Evolutionary conservation across 805 yeast species (phyloP), one percentile per base, ranked within the genome.

Genomic region (Blastobotrys muscicola): DNA sequence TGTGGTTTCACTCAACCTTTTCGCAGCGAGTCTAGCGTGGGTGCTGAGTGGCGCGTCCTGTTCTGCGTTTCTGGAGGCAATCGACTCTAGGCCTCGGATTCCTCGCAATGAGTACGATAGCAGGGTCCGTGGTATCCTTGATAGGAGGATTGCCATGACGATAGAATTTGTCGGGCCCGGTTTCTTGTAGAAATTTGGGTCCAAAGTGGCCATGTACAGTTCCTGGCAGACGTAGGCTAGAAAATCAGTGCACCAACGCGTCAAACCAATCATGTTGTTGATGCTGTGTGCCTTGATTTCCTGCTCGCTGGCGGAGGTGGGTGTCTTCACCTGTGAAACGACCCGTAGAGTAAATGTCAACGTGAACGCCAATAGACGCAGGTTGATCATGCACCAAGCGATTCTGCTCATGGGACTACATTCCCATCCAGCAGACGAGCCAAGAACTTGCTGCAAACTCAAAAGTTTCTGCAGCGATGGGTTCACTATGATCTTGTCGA

Each of bases 161-260:
- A 68, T 42, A 1, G 60, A 54, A 10, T 31, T 16, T 12, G n/a
- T 42, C 36, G 14, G 29, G 26, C 26, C 33, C 13, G 33, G 31
- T 16, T 42, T 38, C 20, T 41, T 29, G 20, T 38, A 35, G 39
- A 38, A 50, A 3, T 12, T 23, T 12, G 40, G 20, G 11, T 51
- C 45, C 4, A 49, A 41, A 8, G 56, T 45, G 0, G 58, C 57
- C 35, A 55, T 40, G 33, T 57, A 59, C 45, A 66, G 70, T 50
- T 90, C 95, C 59, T 89, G 94, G 43, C 79, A 75, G 34, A 85
- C 58, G 49, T 75, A 78, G 1, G 81, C 76, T 43, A 85, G 69
- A 47, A 85, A 75, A 57, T 87, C 96, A 29, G 85, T 73, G 51
- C 85, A 74, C 96, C 97, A 90, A 53, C 85, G 76, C 7, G 83